Base-by-base conservation (phyloP, 2,329 filamentous ascomycete genomes). In the Diaporthe velutina region DNA sequence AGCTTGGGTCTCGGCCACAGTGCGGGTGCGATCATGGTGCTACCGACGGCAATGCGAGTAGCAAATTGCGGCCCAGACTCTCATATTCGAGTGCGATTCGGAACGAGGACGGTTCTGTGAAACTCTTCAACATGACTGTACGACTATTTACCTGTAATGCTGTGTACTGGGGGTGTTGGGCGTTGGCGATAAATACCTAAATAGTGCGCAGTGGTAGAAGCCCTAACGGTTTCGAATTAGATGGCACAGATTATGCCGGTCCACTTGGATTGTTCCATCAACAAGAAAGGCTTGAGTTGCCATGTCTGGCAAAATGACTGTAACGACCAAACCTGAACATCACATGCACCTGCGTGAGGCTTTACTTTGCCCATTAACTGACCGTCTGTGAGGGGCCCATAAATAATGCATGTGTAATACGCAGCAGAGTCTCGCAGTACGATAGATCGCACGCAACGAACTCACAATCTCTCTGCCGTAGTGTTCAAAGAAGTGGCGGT, bases 101-200 rank as follows among this genome's bases (percentile, higher is more conserved):
- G 70, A 35, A 25, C 55, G 35, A 15, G 25, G 35, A 38, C 30
- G 55, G 3, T 57, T 28, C 54, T 48, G 35, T 28, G 22, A 71
- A 38, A 71, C 30, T 38, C 55, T 22, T 28, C 33, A 33, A 60
- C 33, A 61, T 60, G 55, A n/a, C 22, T 61, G 70, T 71, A 71
- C 70, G 45, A 71, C 70, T 50, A 71, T 50, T 22, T 12, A 67
- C 45, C 64, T 67, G 64, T 52, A 67, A 67, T 67, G 64, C 22
- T 67, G 64, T 22, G 30, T 38, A 28, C 30, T 64, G 64, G 45
- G 42, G 45, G 28, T 38, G 64, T 52, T 67, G 64, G 50, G 64
- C 64, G 64, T 67, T 67, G 64, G 64, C 64, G 64, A 25, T 5
- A 52, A 52, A 67, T 67, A 67, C 64, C 64, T 67, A 52, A 52